Conservation (phyloP, 164 flowering plant species). For the Sedum album region DNA sequence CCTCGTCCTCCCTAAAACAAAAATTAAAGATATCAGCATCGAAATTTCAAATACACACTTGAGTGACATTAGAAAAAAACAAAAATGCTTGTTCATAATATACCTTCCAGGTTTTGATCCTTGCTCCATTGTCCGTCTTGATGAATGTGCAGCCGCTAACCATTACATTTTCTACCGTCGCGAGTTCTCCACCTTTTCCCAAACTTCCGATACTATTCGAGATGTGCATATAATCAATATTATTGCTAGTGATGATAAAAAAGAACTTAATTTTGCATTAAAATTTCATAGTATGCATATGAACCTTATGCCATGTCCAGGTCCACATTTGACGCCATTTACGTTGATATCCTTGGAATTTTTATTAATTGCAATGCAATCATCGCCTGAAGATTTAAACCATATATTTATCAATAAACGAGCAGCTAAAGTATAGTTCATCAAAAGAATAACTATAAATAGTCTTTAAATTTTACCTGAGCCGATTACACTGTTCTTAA, state of each 20-base stretch:
- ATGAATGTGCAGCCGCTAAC: not conserved
- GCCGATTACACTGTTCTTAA: not conserved
- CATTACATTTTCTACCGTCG: not conserved
- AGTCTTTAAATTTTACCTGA: not conserved
- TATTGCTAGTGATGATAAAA: not conserved
- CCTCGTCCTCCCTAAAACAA: not conserved
- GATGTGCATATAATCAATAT: not conserved
- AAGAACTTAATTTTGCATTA: too few species aligned
- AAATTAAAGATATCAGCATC: too few species aligned
- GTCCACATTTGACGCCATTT: not conserved
- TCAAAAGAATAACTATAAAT: too few species aligned
- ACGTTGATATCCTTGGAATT: not conserved
- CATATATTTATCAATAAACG: not conserved
- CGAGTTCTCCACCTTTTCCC: not conserved
- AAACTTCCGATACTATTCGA: not conserved
- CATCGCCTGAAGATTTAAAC: not conserved
- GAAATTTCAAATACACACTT: too few species aligned
- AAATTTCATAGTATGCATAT: not conserved
- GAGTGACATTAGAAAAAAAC: too few species aligned
- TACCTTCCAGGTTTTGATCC: slow-evolving; percentile 1
- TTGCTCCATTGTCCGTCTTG: not conserved
- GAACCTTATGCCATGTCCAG: slow-evolving; percentile 6
- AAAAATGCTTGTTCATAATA: not conserved
- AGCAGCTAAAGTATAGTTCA: too few species aligned
- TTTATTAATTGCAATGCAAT: slow-evolving; percentile 1